Base-by-base conservation (phyloP, 495 filamentous ascomycete species). In the Podospora comata region DNA sequence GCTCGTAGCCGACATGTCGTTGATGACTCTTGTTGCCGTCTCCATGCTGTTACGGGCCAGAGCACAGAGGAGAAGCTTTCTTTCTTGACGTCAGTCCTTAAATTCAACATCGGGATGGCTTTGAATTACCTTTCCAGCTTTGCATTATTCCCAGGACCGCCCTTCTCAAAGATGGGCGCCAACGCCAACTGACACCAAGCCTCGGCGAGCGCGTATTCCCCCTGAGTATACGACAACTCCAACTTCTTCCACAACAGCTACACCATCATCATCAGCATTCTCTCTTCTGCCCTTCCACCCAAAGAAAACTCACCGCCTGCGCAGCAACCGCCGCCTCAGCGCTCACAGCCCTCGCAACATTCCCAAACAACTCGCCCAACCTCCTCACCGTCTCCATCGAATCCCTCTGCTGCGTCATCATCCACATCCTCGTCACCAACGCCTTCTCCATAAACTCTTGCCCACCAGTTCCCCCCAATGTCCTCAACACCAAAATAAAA, bases 231-330 rank as follows among this genome's bases (percentile, higher is more conserved):
- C 26, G 81, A 80, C 4, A 80, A 76, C 48, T 92, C 90, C 32
- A 91, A 79, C 57, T 82, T 81, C 75, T 92, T 96, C 91, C 92
- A 95, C 28, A 96, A 79, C 13, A 95, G 79, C 88, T 94, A 57
- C 1, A 39, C 23, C 23, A n/a, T 13, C n/a, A 19, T 23, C 15
- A 26, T 71, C 48, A 71, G 69, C 26, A 30, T 30, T 19, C 23
- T 0, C 23, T 30, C 23, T 58, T 58, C 15, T 11, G 18, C n/a
- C 4, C 16, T 30, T 15, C 27, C 23, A 23, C 5, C 15, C 5
- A 6, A 30, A 30, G 55, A 9, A 62, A 57, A 19, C 85, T 65
- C 77, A 92, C 90, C 70, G 87, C 89, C 70, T 94, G 87, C 16
- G 86, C 86, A 61, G 90, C 91, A 70, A 92, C 84, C 15, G 90